Conservation (phyloP, 1,139 yeast species). For the Magnusiomyces tetraspermus region DNA sequence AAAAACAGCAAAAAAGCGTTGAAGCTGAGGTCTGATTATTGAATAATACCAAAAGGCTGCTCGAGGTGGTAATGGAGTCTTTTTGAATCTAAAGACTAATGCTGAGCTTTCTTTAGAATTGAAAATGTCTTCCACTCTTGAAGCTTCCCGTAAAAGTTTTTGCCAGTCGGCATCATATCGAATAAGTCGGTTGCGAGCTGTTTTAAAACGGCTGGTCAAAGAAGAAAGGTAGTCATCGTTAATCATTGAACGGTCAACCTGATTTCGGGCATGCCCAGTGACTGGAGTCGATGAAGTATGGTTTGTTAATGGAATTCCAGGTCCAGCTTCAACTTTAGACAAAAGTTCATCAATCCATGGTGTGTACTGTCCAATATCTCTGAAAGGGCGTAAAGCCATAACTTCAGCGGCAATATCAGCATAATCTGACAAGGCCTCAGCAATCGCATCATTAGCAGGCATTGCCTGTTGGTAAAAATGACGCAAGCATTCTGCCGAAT, state of each 20-base stretch:
- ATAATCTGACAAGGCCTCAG: slow-evolving; percentile 54
- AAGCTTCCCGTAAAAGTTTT: slow-evolving; percentile 33
- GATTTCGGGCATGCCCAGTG: slow-evolving; percentile 18
- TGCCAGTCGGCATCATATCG: slow-evolving; percentile 36
- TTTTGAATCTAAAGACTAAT: slow-evolving; percentile 26
- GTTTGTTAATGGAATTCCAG: slow-evolving; percentile 14
- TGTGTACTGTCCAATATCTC: slow-evolving; percentile 28
- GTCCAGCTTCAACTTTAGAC: slow-evolving; percentile 23
- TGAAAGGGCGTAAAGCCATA: slow-evolving; percentile 37
- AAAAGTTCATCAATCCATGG: slow-evolving; percentile 34
- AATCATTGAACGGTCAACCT: slow-evolving; percentile 24
- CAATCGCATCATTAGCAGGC: slow-evolving; percentile 47
- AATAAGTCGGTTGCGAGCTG: slow-evolving; percentile 25
- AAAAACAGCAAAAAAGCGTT: slow-evolving; percentile 34
- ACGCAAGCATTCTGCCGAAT: slow-evolving; percentile 34
- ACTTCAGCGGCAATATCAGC: slow-evolving; percentile 59
- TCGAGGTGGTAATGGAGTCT: slow-evolving; percentile 32
- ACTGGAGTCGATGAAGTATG: slow-evolving; percentile 12
- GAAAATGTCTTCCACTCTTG: slow-evolving; percentile 31
- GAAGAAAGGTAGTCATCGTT: slow-evolving; percentile 25
- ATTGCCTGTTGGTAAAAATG: slow-evolving; percentile 50
- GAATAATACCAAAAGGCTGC: slow-evolving; percentile 36
- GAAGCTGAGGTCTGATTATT: slow-evolving; percentile 40
- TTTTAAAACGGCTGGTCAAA: slow-evolving; percentile 22
- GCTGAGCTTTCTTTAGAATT: slow-evolving; percentile 14